Percentiles rank a stretch among this genome's conserved stretches.
Evolutionary conservation across 2,329 filamentous ascomycete genomes (phyloP).

Genomic region (Ophiostoma triangulosporum): DNA sequence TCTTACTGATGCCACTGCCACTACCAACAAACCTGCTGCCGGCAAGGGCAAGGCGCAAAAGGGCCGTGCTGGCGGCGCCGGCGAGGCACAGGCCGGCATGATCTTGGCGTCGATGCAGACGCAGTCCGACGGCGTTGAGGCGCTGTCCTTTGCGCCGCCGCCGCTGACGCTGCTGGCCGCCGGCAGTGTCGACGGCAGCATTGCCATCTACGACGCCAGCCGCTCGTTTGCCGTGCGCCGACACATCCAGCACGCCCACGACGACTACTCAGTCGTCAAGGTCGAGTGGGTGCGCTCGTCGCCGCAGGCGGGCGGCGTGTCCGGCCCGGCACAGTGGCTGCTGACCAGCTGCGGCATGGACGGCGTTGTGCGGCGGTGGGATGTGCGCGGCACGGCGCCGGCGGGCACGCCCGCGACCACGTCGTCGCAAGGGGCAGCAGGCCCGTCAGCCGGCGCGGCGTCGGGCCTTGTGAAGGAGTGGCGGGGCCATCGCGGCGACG

Average conservation of each 20-base stretch:
- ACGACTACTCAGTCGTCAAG: conserved; percentile 82
- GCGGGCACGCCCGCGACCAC: conserved; percentile 2
- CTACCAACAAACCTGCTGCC: neutral
- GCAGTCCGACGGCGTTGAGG: conserved; percentile 65
- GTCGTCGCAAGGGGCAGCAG: neutral
- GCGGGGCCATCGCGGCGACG: conserved; percentile 75
- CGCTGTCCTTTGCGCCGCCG: conserved; percentile 49
- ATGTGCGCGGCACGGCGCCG: conserved; percentile 41
- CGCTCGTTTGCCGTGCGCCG: conserved; percentile 78
- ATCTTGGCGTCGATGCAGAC: conserved; percentile 76
- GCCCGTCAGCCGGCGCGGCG: neutral
- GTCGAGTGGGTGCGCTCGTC: conserved; percentile 59
- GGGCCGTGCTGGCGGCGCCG: conserved; percentile 14
- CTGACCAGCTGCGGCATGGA: conserved; percentile 87
- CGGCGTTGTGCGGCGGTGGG: conserved; percentile 81
- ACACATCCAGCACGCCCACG: conserved; percentile 70
- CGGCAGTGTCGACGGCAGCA: conserved; percentile 59
- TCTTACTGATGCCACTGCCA: conserved; percentile 18
- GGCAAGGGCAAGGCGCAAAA: conserved; percentile 1
- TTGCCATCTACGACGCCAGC: conserved; percentile 76
- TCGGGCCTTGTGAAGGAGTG: conserved; percentile 69
- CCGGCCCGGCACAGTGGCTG: conserved; percentile 36
- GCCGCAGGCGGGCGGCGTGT: conserved; percentile 2
- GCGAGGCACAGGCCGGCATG: conserved; percentile 27
- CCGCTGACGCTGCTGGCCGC: conserved; percentile 44